Base-by-base conservation (phyloP, 331 rosid species). In the Stylosanthes scabra region DNA sequence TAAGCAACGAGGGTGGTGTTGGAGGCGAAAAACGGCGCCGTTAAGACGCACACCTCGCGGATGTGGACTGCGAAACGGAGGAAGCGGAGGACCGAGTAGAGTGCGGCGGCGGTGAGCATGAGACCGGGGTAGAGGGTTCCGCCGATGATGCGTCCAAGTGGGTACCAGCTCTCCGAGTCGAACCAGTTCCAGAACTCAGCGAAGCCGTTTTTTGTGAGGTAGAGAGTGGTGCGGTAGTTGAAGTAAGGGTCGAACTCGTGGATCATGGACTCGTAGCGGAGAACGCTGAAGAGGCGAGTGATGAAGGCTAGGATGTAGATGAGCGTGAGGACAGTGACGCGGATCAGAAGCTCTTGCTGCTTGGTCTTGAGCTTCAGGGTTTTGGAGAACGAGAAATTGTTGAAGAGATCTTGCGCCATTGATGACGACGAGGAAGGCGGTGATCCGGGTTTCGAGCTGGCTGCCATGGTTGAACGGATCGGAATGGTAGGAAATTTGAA, bases 121-220 rank as follows among this genome's bases (percentile, higher is more conserved):
- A 95, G 97, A 1, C 99, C 99, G 1, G 99, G 99, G 83, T 92
- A 95, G 31, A 95, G 92, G 0, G 99, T 95, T 1, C 99, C 99
- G 0, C 99, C 99, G 10, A 95, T 75, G 85, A 95, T 95, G 31
- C 99, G 87, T 0, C 99, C 99, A 13, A 95, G 78, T 0, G 99
- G 99, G 64, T 92, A 92, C 99, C 99, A 95, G 52, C 97, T 90
- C 67, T 95, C 99, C 8, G 88, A 92, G 77, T 95, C 99, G 61
- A 95, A 95, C 99, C 99, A 95, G 83, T 95, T 95, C 99, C 99
- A 95, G 85, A 95, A 95, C 60, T 95, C 99, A 76, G 90, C 76
- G 86, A 95, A 92, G 52, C 99, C 99, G 5, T 92, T 81, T 71
- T 85, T 71, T 2, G 97, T 92, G 70, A 95, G 76, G 77, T 55